These are phyloP conservation scores for Agarophyton chilense DNA, from an alignment of 23 red algal species.

Conservation along the genomic window DNA sequence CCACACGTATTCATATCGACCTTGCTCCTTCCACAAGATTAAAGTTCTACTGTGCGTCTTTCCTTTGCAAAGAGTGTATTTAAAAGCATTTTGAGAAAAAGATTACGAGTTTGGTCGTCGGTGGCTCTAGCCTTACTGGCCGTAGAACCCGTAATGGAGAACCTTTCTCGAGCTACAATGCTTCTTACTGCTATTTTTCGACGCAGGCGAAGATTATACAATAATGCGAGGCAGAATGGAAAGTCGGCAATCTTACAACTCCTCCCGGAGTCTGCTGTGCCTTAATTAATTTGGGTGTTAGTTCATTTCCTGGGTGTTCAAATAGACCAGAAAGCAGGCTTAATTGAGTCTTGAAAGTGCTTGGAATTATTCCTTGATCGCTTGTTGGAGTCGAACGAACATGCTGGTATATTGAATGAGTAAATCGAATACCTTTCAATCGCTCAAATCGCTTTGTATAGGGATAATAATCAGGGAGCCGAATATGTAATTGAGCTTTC, in stretches of 20 bases:
- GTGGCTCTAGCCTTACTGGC: constrained; percentile 59
- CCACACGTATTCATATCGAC: constrained; percentile 41
- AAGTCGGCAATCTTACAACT: constrained; percentile 8
- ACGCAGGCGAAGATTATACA: constrained; percentile 28
- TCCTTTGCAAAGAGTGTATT: constrained; percentile 31
- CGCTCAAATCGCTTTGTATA: constrained; percentile 38
- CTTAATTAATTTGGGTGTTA: constrained; percentile 54
- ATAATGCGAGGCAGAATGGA: constrained; percentile 16
- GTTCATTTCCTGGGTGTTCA: constrained; percentile 55
- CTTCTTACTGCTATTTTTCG: constrained; percentile 24
- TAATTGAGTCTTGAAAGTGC: constrained; percentile 41
- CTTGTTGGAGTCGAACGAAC: constrained; percentile 58
- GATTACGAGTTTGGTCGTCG: constrained; percentile 36
- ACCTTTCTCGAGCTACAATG: neutral
- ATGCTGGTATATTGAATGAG: constrained; percentile 56
- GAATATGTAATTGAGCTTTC: constrained; percentile 34
- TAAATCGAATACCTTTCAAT: constrained; percentile 59
- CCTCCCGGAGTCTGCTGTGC: constrained; percentile 52
- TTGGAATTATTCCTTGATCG: constrained; percentile 60
- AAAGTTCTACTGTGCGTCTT: constrained; percentile 43
- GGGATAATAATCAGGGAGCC: constrained; percentile 4
- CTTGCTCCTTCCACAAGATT: constrained; percentile 58
- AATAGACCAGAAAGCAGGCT: constrained; percentile 54
- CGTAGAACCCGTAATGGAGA: constrained; percentile 47
- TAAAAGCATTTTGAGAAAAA: constrained; percentile 40